Conservation (phyloP, 2,329 filamentous ascomycete species). For the Apiospora rasikravindrae region DNA sequence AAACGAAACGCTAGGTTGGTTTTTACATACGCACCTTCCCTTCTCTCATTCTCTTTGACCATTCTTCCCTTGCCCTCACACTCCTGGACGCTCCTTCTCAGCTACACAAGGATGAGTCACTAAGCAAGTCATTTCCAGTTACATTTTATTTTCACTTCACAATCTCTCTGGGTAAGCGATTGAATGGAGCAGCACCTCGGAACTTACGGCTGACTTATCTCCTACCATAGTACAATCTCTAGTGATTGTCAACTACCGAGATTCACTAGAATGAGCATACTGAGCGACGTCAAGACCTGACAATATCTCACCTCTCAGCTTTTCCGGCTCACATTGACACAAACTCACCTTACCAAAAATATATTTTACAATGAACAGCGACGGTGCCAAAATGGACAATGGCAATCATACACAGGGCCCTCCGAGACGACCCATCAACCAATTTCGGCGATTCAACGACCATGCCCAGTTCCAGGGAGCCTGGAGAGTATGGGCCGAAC, state of each 20-base stretch:
- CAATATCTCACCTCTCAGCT: neutral
- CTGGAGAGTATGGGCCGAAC: slow-evolving; percentile 35
- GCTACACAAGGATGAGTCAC: neutral
- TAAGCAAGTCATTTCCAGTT: neutral
- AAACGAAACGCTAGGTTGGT: neutral
- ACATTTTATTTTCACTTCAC: neutral
- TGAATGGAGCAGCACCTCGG: neutral
- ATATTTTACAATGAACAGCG: neutral
- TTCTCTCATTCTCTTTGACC: no score
- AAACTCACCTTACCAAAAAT: neutral
- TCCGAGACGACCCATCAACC: neutral
- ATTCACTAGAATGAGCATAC: neutral
- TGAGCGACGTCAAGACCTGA: neutral
- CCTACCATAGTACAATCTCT: no score
- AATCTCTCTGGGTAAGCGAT: neutral
- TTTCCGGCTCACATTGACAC: neutral
- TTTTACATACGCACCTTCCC: neutral
- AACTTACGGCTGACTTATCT: neutral
- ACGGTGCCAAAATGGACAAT: neutral
- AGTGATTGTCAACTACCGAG: neutral
- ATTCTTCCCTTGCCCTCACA: neutral
- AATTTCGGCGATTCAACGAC: neutral
- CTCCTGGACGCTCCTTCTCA: neutral
- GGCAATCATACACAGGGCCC: neutral
- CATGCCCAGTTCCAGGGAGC: neutral